Evolutionary conservation across 768 basidiomycete genomes (phyloP).

Genomic region (Crassisporium funariophilum): DNA sequence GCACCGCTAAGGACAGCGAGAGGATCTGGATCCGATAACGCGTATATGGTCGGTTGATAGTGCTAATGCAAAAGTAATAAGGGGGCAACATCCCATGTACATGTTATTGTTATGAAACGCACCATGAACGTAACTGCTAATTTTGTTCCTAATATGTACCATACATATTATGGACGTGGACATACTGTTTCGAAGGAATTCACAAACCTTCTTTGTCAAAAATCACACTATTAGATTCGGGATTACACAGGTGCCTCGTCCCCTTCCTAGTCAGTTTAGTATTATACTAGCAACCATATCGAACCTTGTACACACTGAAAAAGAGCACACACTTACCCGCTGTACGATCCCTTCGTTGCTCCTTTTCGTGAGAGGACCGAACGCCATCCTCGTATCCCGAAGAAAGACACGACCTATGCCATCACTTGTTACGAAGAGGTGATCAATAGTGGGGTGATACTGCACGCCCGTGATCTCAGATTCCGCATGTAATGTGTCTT

Average conservation of each 20-base stretch:
- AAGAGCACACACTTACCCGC: constrained; percentile 34
- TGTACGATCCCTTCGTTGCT: constrained; percentile 58
- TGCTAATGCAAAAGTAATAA: constrained; percentile 46
- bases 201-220: constrained; percentile 71
- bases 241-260: constrained; percentile 46
- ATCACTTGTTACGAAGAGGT: constrained; percentile 71
- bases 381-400: constrained; percentile 74
- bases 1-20: constrained; percentile 67
- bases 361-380: constrained; percentile 50
- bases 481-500: constrained; percentile 52
- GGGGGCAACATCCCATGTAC: neutral
- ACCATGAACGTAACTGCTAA: constrained; percentile 72
- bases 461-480: constrained; percentile 65
- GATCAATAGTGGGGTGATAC: constrained; percentile 67
- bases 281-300: constrained; percentile 35
- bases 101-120: constrained; percentile 18
- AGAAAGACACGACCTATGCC: constrained; percentile 59
- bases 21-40: constrained; percentile 66
- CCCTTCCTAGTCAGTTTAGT: constrained; percentile 45
- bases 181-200: no score
- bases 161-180: no score
- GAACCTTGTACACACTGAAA: neutral
- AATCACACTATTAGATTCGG: constrained; percentile 66
- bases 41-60: constrained; percentile 71
- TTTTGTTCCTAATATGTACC: constrained; percentile 65